These are phyloP conservation scores for Fusarium liriodendri DNA, from an alignment of 2,329 filamentous ascomycete genomes.

Conservation along the genomic window DNA sequence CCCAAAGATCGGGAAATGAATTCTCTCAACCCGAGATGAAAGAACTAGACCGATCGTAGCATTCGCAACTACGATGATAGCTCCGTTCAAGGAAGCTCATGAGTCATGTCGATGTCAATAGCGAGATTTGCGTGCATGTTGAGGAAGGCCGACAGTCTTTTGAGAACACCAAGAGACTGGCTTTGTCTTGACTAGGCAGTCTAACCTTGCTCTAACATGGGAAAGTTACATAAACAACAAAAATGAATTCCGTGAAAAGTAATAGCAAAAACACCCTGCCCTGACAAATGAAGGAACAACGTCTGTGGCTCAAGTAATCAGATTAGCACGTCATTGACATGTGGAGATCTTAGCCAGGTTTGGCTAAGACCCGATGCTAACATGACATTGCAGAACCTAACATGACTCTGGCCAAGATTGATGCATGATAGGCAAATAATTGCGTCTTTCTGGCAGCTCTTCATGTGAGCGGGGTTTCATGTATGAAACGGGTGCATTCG, in stretches of 20 bases:
- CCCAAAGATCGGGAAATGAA: not conserved
- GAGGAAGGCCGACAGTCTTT: not conserved
- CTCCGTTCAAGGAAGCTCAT: not conserved
- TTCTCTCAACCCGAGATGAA: not conserved
- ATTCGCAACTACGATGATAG: not conserved
- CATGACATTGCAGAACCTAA: not conserved
- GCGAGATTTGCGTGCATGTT: not conserved
- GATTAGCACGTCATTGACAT: not conserved
- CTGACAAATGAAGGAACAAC: not conserved
- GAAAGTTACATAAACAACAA: not conserved
- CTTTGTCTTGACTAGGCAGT: not conserved
- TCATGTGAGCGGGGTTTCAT: not conserved
- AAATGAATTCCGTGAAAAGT: not conserved
- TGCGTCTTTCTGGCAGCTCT: not conserved
- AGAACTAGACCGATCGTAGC: not conserved
- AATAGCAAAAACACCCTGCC: not conserved
- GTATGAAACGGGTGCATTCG: not conserved
- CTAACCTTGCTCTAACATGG: not conserved
- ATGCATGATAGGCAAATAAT: not conserved
- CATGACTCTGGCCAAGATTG: not conserved
- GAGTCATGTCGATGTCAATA: not conserved
- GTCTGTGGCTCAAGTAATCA: not conserved
- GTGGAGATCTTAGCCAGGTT: not conserved
- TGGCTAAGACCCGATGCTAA: not conserved
- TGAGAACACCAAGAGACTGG: not conserved